phyloP scores from a whole-genome alignment of 2,329 filamentous ascomycete species.

The Emericellopsis cladophorae region DNA sequence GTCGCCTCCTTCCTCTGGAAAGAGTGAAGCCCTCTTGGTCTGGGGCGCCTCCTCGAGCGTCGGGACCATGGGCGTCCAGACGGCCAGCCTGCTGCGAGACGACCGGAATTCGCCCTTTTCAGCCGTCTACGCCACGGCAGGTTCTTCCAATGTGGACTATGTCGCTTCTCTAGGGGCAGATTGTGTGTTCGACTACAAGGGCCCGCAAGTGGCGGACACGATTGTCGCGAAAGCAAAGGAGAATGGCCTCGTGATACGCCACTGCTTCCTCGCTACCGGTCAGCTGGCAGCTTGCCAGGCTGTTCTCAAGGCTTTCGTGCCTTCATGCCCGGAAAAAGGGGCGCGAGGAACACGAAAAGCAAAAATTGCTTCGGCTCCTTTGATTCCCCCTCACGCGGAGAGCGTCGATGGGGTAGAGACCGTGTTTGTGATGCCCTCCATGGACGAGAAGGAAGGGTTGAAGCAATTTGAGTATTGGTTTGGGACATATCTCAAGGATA shows the following conservation, averaged over 20 bases:
- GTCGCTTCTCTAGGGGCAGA: conserved; percentile 20
- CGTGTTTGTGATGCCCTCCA: conserved; percentile 23
- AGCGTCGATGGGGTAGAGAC: conserved; percentile 18
- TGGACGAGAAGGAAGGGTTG: conserved; percentile 17
- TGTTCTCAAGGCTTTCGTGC: conserved; percentile 20
- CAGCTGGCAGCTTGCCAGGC: conserved; percentile 19
- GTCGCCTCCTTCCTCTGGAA: conserved; percentile 2
- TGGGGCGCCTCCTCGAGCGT: conserved; percentile 33
- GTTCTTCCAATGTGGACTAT: conserved; percentile 18
- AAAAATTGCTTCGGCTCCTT: conserved; percentile 23
- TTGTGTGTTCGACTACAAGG: conserved; percentile 27
- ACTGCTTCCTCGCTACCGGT: conserved; percentile 27
- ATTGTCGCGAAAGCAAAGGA: conserved; percentile 21
- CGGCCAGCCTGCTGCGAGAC: conserved; percentile 19
- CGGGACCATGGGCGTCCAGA: conserved; percentile 29
- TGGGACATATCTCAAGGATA: conserved; percentile 20
- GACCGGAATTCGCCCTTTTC: conserved; percentile 16
- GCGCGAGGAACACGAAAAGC: conserved; percentile 2
- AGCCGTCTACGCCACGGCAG: conserved; percentile 27
- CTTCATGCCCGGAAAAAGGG: background rate
- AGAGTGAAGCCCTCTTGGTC: conserved; percentile 19
- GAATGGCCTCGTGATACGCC: conserved; percentile 21
- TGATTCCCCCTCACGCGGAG: conserved; percentile 15
- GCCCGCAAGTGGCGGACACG: conserved; percentile 10
- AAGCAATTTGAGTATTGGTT: conserved; percentile 25